A percentile compares a stretch with the other conserved stretches of the same genome.
Conservation (phyloP, 2,329 filamentous ascomycete genomes). For the Colletotrichum costaricense region DNA sequence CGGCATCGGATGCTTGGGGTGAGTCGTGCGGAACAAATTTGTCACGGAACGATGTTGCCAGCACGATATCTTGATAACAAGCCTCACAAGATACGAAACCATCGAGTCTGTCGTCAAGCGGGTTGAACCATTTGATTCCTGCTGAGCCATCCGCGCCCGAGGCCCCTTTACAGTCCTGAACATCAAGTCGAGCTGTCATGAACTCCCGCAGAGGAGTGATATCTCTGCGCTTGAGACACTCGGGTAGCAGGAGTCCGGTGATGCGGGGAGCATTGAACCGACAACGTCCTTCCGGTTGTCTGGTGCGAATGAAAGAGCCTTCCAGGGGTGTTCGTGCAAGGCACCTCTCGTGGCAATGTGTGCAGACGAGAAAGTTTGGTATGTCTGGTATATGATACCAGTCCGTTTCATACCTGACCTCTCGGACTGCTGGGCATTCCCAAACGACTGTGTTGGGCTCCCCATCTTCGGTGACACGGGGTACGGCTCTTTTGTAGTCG, state of each 20-base stretch:
- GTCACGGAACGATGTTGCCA: conserved; percentile 16
- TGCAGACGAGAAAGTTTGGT: conserved; percentile 51
- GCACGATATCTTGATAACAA: conserved; percentile 32
- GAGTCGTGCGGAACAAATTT: conserved; percentile 26
- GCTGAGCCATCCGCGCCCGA: conserved; percentile 37
- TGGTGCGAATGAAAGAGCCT: conserved; percentile 42
- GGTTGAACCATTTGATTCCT: conserved; percentile 44
- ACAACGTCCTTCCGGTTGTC: conserved; percentile 40
- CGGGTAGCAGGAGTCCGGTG: conserved; percentile 47
- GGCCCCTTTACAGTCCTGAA: conserved; percentile 45
- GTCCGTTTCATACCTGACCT: conserved; percentile 43
- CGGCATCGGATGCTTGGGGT: conserved; percentile 40
- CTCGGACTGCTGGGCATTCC: conserved; percentile 44
- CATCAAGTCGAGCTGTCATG: conserved; percentile 40
- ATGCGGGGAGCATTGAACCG: conserved; percentile 47
- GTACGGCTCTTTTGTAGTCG: conserved; percentile 13
- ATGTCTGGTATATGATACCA: conserved; percentile 45
- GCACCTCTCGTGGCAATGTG: conserved; percentile 52
- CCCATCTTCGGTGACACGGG: conserved; percentile 31
- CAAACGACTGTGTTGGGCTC: conserved; percentile 38
- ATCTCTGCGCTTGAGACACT: conserved; percentile 42
- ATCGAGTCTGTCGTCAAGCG: conserved; percentile 1
- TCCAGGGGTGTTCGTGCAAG: conserved; percentile 46
- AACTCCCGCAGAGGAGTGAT: conserved; percentile 42
- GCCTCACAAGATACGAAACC: conserved; percentile 33